These are phyloP conservation scores for Epichloe gansuensis DNA, from an alignment of 2,329 filamentous ascomycete genomes.

Conservation along the genomic window DNA sequence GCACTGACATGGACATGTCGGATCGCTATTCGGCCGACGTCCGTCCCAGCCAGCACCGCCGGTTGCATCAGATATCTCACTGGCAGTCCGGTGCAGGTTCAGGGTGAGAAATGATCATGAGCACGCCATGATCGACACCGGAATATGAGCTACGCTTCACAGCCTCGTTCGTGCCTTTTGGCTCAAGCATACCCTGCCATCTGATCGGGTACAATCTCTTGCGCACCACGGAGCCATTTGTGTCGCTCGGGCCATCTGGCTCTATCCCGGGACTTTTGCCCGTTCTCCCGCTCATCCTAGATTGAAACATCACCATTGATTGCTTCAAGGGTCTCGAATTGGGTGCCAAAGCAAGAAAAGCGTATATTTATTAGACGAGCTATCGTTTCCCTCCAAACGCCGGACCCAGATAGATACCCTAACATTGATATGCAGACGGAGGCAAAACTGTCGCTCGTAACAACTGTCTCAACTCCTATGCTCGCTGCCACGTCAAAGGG, in stretches of 20 bases:
- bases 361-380: not conserved
- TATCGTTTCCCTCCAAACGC: not conserved
- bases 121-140: not conserved
- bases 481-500: too few relatives aligned
- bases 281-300: not conserved
- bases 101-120: not conserved
- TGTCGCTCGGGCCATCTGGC: not conserved
- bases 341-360: not conserved
- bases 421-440: not conserved
- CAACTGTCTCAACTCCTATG: not conserved
- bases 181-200: not conserved
- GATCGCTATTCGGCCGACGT: not conserved
- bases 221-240: not conserved
- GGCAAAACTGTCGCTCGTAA: not conserved
- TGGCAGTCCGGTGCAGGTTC: not conserved
- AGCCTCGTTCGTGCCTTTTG: not conserved
- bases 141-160: not conserved
- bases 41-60: not conserved
- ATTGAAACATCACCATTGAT: not conserved
- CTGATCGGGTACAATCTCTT: not conserved
- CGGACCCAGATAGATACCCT: not conserved
- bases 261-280: not conserved
- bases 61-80: not conserved
- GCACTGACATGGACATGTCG: too few relatives aligned
- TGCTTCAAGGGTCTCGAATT: not conserved